Base-by-base conservation (phyloP, 345 rosid genomes). In the Acer saccharum region DNA sequence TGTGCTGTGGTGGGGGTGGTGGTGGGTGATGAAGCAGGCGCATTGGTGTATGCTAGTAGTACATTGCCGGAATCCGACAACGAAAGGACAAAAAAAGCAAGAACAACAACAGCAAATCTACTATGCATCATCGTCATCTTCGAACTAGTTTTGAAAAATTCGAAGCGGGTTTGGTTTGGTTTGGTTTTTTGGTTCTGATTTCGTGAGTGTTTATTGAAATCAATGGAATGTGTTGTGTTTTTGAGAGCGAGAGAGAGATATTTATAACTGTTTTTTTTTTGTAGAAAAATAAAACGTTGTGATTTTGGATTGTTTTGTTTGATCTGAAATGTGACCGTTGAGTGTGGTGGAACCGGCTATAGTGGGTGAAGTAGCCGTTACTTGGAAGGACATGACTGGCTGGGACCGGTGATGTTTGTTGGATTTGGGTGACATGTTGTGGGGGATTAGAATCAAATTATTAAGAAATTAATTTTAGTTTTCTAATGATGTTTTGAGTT, bases 331-430 rank as follows among this genome's bases (percentile, higher is more conserved):
- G 71, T 80, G 89, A 84, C 92, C 94, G 93, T 92, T 89, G 83
- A 78, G 58, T 55, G 75, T 39, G 70, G 80, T 6, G 61, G 55
- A 5, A 81, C 86, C 75, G 89, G 83, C 71, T 44, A 50, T 39
- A 54, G 77, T 58, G 1, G 84, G 87, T 76, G 32, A 82, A 66
- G 72, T 89, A 89, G 89, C 91, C 92, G 93, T 89, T 89, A 77
- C 65, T 68, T 54, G 81, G 74, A 39, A 65, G 71, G 77, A 76
- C 62, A 35, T 11, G 75, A 79, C 78, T 68, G 76, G 81, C 46
- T 12, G 48, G 74, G 48, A 52, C 77, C 75, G 13, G 54, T 58
- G 23, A n/a, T 20, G 14, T 9, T 44, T 80, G 71, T 50, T 32
- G 16, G 32, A 32, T 46, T 54, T 29, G 62, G 29, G 25, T 10